Conservation (phyloP, 352 stramenopile genomes). For the Globisporangium takayamanum region DNA sequence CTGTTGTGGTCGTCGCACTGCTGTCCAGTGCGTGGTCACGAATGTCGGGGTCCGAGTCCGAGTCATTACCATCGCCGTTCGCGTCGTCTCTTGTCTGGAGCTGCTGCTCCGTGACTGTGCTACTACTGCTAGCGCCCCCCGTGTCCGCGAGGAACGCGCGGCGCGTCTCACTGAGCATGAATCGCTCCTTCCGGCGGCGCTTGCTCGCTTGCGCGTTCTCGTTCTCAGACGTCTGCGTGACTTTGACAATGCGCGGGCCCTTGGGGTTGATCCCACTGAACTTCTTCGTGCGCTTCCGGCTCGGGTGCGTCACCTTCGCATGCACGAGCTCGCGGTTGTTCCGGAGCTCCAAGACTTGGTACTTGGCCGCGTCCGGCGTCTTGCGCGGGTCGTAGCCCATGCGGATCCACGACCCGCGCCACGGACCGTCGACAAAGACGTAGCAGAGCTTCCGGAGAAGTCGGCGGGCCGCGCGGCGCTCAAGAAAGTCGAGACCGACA, state of each 20-base stretch:
- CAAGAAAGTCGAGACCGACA: conserved; percentile 46
- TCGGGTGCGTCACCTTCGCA: conserved; percentile 65
- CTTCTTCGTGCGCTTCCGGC: conserved; percentile 62
- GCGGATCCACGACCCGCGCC: conserved; percentile 75
- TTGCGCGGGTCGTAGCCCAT: conserved; percentile 73
- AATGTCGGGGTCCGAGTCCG: conserved; percentile 34
- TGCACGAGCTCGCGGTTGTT: conserved; percentile 81
- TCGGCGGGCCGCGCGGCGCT: conserved; percentile 51
- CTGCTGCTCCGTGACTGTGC: neutral
- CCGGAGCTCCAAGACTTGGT: conserved; percentile 74
- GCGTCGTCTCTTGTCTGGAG: conserved; percentile 2
- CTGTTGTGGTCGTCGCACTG: neutral
- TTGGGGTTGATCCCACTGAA: conserved; percentile 50
- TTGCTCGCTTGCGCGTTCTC: conserved; percentile 62
- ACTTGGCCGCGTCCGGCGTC: conserved; percentile 36
- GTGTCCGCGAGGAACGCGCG: conserved; percentile 54
- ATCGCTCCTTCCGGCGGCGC: conserved; percentile 58
- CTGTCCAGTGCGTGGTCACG: neutral
- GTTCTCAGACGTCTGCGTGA: conserved; percentile 61
- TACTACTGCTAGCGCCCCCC: conserved; percentile 5
- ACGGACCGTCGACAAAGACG: conserved; percentile 78
- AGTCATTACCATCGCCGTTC: conserved; percentile 16
- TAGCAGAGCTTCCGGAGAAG: conserved; percentile 74
- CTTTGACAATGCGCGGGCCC: conserved; percentile 64
- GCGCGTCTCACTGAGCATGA: conserved; percentile 52